These are phyloP conservation scores for Aspergillus sp. DNA, from an alignment of 2,329 filamentous ascomycete genomes.

Conservation along the genomic window DNA sequence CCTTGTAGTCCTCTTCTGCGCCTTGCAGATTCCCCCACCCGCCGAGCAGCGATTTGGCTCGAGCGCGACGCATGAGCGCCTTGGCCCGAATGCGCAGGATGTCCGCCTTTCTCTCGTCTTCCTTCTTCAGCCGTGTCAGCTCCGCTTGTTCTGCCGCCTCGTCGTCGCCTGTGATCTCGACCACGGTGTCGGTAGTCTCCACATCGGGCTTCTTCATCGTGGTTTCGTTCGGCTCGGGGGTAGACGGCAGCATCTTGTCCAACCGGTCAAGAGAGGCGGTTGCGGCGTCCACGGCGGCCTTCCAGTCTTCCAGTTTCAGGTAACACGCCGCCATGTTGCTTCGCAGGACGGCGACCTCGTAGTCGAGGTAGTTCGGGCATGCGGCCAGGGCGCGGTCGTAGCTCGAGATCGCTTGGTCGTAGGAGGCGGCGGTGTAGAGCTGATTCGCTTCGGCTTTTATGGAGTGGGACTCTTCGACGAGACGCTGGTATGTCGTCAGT, in stretches of 20 bases:
- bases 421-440: constrained; percentile 71
- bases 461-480: constrained; percentile 69
- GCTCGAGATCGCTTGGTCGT: constrained; percentile 73
- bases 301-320: constrained; percentile 81
- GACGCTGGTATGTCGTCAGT: constrained; percentile 45
- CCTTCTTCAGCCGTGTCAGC: constrained; percentile 43
- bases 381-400: constrained; percentile 78
- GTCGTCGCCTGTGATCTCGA: constrained; percentile 50
- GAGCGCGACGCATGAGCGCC: constrained; percentile 74
- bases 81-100: constrained; percentile 78
- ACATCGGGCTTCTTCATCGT: constrained; percentile 16
- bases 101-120: constrained; percentile 57
- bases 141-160: constrained; percentile 41
- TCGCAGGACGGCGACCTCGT: constrained; percentile 80
- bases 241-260: constrained; percentile 57
- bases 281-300: constrained; percentile 73
- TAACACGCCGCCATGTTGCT: constrained; percentile 90
- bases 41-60: constrained; percentile 67
- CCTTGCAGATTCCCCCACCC: constrained; percentile 79
- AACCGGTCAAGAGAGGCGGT: constrained; percentile 71
- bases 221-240: constrained; percentile 17
- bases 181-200: constrained; percentile 32
- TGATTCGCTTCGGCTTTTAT: constrained; percentile 76
- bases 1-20: constrained; percentile 77
- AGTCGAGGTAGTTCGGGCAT: constrained; percentile 82